Conservation (phyloP, 352 stramenopile genomes). For the Phytophthora nicotianae region DNA sequence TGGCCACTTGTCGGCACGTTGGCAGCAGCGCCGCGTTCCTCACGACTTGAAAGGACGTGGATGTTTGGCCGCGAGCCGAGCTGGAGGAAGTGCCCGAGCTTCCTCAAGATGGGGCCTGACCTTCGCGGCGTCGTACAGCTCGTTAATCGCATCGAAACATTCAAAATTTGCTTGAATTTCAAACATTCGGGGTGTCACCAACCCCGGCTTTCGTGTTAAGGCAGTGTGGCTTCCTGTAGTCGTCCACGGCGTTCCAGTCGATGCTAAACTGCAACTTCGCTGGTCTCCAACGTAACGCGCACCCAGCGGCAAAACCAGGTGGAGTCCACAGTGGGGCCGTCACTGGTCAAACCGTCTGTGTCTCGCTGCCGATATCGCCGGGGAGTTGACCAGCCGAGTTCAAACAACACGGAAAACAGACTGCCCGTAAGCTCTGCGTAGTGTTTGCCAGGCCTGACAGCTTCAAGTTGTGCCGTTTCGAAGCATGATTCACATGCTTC, state of each 20-base stretch:
- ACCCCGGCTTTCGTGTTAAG: conserved; percentile 6
- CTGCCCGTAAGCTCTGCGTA: conserved; percentile 7
- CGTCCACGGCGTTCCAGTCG: not conserved
- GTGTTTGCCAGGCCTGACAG: conserved; percentile 7
- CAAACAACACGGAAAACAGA: conserved; percentile 16
- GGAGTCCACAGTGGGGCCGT: conserved; percentile 5
- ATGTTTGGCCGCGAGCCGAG: conserved; percentile 9
- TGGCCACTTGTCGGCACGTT: conserved; percentile 12
- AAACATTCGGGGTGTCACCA: not conserved
- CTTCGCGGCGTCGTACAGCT: conserved; percentile 23
- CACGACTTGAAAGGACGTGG: conserved; percentile 14
- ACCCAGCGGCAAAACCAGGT: conserved; percentile 20
- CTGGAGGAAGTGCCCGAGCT: conserved; percentile 3
- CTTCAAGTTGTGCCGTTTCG: conserved; percentile 18
- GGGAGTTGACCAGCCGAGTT: conserved; percentile 19
- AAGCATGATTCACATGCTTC: not conserved
- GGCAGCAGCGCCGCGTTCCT: conserved; percentile 6
- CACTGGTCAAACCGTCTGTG: conserved; percentile 6
- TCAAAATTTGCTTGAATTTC: conserved; percentile 20
- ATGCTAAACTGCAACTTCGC: conserved; percentile 31
- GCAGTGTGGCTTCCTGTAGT: conserved; percentile 18
- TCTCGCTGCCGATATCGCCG: conserved; percentile 5
- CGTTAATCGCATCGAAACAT: conserved; percentile 25
- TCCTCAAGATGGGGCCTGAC: conserved; percentile 20
- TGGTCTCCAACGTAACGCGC: conserved; percentile 41